Evolutionary conservation across 1,284 basidiomycete genomes (phyloP), one percentile per base, ranked within the genome.

Genomic region (Tilletiaria anomala): DNA sequence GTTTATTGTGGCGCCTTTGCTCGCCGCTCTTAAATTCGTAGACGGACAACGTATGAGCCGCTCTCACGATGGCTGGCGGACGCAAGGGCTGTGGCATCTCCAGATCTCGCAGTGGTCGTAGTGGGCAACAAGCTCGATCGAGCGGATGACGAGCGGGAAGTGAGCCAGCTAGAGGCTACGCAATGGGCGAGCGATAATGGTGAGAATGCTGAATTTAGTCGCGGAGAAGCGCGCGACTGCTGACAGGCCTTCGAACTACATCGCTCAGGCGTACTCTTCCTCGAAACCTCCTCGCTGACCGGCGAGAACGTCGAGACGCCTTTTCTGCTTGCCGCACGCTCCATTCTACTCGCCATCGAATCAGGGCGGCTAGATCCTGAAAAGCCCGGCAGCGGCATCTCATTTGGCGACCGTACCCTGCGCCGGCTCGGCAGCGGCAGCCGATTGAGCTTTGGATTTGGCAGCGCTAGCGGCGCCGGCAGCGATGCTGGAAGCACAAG

Each of bases 41-140:
- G n/a, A n/a, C n/a, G n/a, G n/a, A n/a, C 26, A 8, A 68, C 86
- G 4, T 93, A 91, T 61, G 63, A 73, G 43, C 83, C 83, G 56
- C 71, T 93, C 36, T 76, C 78, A 37, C 75, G 79, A 45, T 96
- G 91, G 91, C 73, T 97, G 12, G 78, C 81, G 5, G 91, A 96
- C 66, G 88, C 86, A 17, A 74, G 85, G 48, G 83, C 88, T 5
- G 70, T 96, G 37, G 89, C 79, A 8, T 73, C 85, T 44, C 80
- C 86, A 5, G 80, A 94, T 60, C 72, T 94, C 1, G 83, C 89
- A 22, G 79, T 81, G 0, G 86, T 94, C 3, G 71, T 97, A 3
- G 88, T 96, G 5, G 91, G 91, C 22, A 96, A 91, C 70, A 96
- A 97, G 71, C 77, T 82, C 11, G 91, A 97, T 65, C 74, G 78